Percentiles rank a stretch among this genome's conserved stretches.
These are phyloP conservation scores for Meripilus lineatus DNA, from an alignment of 1,284 basidiomycete species.

Conservation along the genomic window DNA sequence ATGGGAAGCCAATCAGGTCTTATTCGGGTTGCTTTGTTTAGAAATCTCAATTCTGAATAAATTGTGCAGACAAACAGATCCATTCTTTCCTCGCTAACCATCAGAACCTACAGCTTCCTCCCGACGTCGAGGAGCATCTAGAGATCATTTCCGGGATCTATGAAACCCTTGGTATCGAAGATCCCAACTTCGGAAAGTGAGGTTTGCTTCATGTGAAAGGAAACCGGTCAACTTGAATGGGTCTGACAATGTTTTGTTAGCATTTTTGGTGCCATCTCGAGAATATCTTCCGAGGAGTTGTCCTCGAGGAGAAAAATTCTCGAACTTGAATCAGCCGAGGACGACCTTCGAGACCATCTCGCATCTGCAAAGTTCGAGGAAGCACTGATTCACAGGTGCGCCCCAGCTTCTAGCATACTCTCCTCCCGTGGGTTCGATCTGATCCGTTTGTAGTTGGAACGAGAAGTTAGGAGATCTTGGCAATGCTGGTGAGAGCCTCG, in stretches of 20 bases:
- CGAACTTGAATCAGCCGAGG: constrained; percentile 29
- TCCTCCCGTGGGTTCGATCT: neutral
- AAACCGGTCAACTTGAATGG: neutral
- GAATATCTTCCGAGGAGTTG: constrained; percentile 29
- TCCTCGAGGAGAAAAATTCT: constrained; percentile 27
- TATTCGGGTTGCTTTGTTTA: too few species aligned
- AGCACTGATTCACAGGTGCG: constrained; percentile 33
- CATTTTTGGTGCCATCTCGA: constrained; percentile 32
- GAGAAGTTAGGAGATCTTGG: constrained; percentile 23
- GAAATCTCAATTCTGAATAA: too few species aligned
- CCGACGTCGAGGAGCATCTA: constrained; percentile 11
- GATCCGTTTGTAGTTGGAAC: constrained; percentile 32
- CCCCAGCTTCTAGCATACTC: neutral
- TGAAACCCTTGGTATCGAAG: constrained; percentile 19
- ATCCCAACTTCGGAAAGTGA: constrained; percentile 21
- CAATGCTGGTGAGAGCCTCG: constrained; percentile 22
- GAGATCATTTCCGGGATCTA: constrained; percentile 18
- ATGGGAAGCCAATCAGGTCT: too few species aligned
- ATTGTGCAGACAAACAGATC: too few species aligned
- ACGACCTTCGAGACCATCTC: constrained; percentile 32
- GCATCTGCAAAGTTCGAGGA: constrained; percentile 30
- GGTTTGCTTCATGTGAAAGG: neutral
- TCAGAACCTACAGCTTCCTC: neutral
- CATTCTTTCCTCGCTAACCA: too few species aligned
- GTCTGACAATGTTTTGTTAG: constrained; percentile 21